Base-by-base conservation (phyloP, 345 rosid species). In the Euphorbia tirucalli region DNA sequence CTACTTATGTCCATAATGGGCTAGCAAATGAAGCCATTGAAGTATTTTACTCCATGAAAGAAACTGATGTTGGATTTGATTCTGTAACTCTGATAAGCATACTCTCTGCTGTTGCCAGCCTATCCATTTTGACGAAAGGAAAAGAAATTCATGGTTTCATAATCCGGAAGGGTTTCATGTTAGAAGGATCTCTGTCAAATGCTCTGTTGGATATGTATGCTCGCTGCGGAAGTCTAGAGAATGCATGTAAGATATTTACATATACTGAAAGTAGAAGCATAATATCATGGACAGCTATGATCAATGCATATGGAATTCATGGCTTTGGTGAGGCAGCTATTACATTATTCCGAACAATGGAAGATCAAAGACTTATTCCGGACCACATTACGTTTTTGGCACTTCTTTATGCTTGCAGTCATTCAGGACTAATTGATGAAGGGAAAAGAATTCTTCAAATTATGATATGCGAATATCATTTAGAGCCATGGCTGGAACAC, bases 401-500 rank as follows among this genome's bases (percentile, higher is more conserved):
- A 13, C 83, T 93, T 80, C 85, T 91, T 27, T 78, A 84, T 82
- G 93, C 96, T 14, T 91, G 98, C 79, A 91, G 96, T 72, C 97
- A 90, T 82, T 86, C 94, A 56, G 94, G 97, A 78, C 72, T 91
- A 76, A 79, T 82, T 30, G 64, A 78, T 69, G 97, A 91, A 84
- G 96, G 94, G 35, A 85, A 82, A 85, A 73, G 70, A 54, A 70
- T 85, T 64, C 75, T 88, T 70, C 80, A 85, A 69, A 75, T 80
- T 55, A 93, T 93, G 97, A 84, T 79, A 83, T 49, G 46, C 66
- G 76, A 87, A 54, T 87, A 84, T 85, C 74, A 83, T 27, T 78
- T 90, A 82, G 87, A 85, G 80, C 95, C 98, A 69, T 91, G 97
- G 96, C 90, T 91, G 55, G 92, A 92, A 65, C 96, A 94, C 73